Base-by-base conservation (phyloP, 164 flowering plant species). In the Dillenia turbinata region DNA sequence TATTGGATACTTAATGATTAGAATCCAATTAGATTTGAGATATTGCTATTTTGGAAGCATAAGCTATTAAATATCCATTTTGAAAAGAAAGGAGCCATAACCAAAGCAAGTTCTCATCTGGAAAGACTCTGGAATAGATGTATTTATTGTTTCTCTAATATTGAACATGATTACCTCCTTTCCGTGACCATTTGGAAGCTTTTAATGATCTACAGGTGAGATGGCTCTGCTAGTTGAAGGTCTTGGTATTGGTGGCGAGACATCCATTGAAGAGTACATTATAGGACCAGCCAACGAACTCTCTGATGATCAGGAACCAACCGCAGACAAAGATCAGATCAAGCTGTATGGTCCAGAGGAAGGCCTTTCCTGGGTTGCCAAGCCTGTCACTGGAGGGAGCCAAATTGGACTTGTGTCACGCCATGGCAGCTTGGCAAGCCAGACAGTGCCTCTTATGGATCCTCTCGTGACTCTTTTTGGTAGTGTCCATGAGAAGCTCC, bases 201-300 rank as follows among this genome's bases (percentile, higher is more conserved):
- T 46, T 17, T 56, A 54, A 64, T 14, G 22, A 44, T 72, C 14
- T 22, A 47, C 84, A 93, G 98, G 89, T 61, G 98, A 93, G 80
- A 78, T 93, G 96, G 97, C 98, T 61, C 75, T 93, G 76, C 73
- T 93, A 52, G 97, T 90, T 66, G 98, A 93, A 75, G 98, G 98
- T 48, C 90, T 93, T 60, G 94, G 81, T 40, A 75, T 88, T 59
- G 98, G 98, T 10, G 92, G 89, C 62, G 97, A 90, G 49, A 79
- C 88, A 54, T 85, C 90, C 0, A 74, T 93, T 59, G 97, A 90
- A 69, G 97, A 90, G 62, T 90, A 85, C 73, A 82, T 93, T 46
- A 81, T 93, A 56, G 96, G 89, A 43, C 86, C 94, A 12, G 87
- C 66, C 49, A 75, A 79, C 69, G 91, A 89, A 14, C 64, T 77